A percentile compares a stretch with the other conserved stretches of the same genome.
Evolutionary conservation across 2,329 filamentous ascomycete species (phyloP).

Genomic region (Parafenestella ontariensis): DNA sequence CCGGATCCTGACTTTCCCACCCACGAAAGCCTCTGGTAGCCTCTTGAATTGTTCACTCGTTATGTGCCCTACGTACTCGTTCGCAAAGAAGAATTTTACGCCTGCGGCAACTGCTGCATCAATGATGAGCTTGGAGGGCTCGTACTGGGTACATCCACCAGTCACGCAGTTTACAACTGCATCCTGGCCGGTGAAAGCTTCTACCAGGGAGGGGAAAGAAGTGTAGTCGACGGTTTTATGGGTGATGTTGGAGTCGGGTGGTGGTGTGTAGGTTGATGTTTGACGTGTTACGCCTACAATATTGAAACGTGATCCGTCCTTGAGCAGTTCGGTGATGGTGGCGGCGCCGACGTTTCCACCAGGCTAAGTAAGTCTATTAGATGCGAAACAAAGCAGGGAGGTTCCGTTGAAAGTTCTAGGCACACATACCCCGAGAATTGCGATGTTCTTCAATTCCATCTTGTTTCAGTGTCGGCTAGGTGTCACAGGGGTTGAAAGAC

Average conservation of each 20-base stretch:
- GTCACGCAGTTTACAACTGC: constrained; percentile 60
- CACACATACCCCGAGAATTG: constrained; percentile 42
- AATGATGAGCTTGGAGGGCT: constrained; percentile 53
- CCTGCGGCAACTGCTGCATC: constrained; percentile 44
- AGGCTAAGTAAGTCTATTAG: constrained; percentile 24
- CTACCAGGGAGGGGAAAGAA: constrained; percentile 31
- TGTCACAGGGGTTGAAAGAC: background rate
- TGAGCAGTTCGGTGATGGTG: constrained; percentile 39
- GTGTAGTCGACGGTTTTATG: constrained; percentile 33
- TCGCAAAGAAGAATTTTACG: constrained; percentile 44
- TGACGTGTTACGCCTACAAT: constrained; percentile 42
- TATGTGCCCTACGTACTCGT: constrained; percentile 44
- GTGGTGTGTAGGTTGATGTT: constrained; percentile 26
- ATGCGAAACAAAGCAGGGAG: background rate
- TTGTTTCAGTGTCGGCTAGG: background rate
- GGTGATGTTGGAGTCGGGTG: constrained; percentile 21
- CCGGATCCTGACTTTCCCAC: constrained; percentile 37
- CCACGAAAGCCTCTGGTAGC: constrained; percentile 34
- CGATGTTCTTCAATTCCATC: constrained; percentile 47
- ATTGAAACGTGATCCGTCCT: constrained; percentile 22
- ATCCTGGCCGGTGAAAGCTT: constrained; percentile 62
- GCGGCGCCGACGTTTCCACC: constrained; percentile 43
- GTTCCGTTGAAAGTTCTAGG: background rate
- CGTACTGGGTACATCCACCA: constrained; percentile 51
- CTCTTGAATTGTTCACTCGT: constrained; percentile 30